Evolutionary conservation across 176 grass and related monocot genomes (phyloP).

Genomic region (Guadua angustifolia): DNA sequence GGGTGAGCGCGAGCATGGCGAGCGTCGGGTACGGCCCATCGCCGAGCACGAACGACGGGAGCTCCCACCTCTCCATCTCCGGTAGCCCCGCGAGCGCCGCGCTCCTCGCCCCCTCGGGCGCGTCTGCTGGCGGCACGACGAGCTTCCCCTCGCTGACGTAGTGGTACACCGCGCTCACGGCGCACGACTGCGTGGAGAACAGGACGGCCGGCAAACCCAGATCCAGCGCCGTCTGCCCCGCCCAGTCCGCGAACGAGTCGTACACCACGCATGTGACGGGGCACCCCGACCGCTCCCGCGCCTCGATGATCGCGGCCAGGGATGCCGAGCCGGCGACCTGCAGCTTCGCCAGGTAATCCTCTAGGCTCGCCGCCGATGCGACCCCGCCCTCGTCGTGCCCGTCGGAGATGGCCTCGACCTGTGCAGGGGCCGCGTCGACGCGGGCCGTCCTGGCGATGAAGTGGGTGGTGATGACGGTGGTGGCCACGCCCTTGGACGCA

Average conservation of each 20-base stretch:
- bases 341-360: conserved; percentile 44
- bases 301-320: conserved; percentile 48
- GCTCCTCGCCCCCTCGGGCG: not conserved
- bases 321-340: conserved; percentile 21
- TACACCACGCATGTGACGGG: conserved; percentile 64
- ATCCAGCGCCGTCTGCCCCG: conserved; percentile 19
- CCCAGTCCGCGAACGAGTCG: conserved; percentile 61
- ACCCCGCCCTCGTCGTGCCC: conserved; percentile 63
- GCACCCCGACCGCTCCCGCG: not conserved
- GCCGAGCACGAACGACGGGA: conserved; percentile 55
- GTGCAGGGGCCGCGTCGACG: conserved; percentile 37
- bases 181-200: conserved; percentile 73
- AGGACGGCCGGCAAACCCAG: conserved; percentile 23
- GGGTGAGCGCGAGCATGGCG: conserved; percentile 32
- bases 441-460: conserved; percentile 48
- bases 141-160: conserved; percentile 45
- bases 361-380: conserved; percentile 45
- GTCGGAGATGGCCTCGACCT: conserved; percentile 63
- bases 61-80: conserved; percentile 62
- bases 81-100: conserved; percentile 37
- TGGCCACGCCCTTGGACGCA: conserved; percentile 51
- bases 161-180: conserved; percentile 64
- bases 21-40: conserved; percentile 44
- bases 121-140: not conserved
- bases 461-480: conserved; percentile 56